Conservation (phyloP, 2,329 filamentous ascomycete species). For the Colletotrichum paranaense region DNA sequence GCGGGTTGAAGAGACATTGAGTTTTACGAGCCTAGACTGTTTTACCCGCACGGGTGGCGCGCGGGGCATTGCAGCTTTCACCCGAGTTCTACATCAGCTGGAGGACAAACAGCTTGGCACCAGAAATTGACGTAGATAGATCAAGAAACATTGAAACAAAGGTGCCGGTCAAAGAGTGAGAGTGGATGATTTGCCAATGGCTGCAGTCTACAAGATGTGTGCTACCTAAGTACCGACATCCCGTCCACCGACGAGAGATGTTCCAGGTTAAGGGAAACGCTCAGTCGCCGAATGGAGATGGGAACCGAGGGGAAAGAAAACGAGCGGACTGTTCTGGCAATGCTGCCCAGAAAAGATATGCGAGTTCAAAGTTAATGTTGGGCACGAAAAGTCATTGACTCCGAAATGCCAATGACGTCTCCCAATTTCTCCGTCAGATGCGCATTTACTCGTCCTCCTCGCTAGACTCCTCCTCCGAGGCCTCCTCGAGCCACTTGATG, state of each 20-base stretch:
- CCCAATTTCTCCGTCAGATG: neutral
- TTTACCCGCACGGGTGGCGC: neutral
- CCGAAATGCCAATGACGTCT: neutral
- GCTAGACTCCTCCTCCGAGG: slow-evolving; percentile 77
- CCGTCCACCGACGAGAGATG: neutral
- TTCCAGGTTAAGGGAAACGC: neutral
- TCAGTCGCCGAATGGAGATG: neutral
- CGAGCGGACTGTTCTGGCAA: neutral
- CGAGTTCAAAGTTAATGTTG: neutral
- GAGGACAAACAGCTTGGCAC: neutral
- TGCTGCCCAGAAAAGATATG: neutral
- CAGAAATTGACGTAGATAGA: neutral
- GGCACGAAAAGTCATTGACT: neutral
- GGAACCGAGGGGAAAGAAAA: neutral
- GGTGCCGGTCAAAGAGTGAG: neutral
- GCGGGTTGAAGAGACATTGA: neutral
- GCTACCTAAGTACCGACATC: slow-evolving; percentile 10
- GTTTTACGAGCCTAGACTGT: neutral
- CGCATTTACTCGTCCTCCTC: slow-evolving; percentile 66
- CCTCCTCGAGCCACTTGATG: slow-evolving; percentile 91
- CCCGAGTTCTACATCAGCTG: neutral
- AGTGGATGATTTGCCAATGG: neutral
- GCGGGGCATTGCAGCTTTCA: neutral
- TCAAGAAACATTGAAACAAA: too few relatives aligned
- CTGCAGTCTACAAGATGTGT: slow-evolving; percentile 2